phyloP scores from a whole-genome alignment of 768 basidiomycete species.

The Boletus huronensis region DNA sequence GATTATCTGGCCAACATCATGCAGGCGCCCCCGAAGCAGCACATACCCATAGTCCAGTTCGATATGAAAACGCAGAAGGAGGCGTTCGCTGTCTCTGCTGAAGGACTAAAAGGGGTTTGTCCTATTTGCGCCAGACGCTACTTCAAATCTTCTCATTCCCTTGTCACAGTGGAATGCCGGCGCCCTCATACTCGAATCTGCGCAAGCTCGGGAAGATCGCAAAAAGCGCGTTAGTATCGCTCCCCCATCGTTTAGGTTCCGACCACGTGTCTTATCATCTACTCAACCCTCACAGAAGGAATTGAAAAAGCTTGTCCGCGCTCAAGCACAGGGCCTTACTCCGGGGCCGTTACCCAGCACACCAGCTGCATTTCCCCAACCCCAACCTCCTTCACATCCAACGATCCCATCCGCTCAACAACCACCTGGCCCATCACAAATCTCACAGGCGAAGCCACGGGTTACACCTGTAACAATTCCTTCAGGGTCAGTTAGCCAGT shows the following conservation, averaged over 20 bases:
- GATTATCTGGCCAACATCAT: slow-evolving; percentile 65
- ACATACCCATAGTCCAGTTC: slow-evolving; percentile 57
- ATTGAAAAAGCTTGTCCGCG: slow-evolving; percentile 63
- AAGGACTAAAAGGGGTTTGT: slow-evolving; percentile 71
- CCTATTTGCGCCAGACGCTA: slow-evolving; percentile 11
- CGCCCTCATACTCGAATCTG: slow-evolving; percentile 59
- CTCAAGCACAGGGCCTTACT: slow-evolving; percentile 36
- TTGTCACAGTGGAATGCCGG: slow-evolving; percentile 61
- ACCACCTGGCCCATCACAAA: slow-evolving; percentile 17
- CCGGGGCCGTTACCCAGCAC: slow-evolving; percentile 23
- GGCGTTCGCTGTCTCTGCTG: slow-evolving; percentile 69
- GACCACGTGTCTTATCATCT: slow-evolving; percentile 12
- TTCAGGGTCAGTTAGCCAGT: slow-evolving; percentile 21
- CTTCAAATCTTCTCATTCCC: slow-evolving; percentile 8
- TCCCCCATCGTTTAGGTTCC: neutral
- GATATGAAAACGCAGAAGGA: slow-evolving; percentile 66
- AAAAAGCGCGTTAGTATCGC: slow-evolving; percentile 62
- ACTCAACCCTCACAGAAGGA: slow-evolving; percentile 52
- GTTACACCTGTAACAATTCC: slow-evolving; percentile 34
- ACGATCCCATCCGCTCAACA: slow-evolving; percentile 23
- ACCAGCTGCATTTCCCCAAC: slow-evolving; percentile 32
- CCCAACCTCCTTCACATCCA: slow-evolving; percentile 29
- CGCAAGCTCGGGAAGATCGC: slow-evolving; percentile 73
- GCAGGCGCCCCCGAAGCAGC: slow-evolving; percentile 68
- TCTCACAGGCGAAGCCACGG: slow-evolving; percentile 24